Conservation (phyloP, 768 basidiomycete genomes). For the Leucosporidium scottii region DNA sequence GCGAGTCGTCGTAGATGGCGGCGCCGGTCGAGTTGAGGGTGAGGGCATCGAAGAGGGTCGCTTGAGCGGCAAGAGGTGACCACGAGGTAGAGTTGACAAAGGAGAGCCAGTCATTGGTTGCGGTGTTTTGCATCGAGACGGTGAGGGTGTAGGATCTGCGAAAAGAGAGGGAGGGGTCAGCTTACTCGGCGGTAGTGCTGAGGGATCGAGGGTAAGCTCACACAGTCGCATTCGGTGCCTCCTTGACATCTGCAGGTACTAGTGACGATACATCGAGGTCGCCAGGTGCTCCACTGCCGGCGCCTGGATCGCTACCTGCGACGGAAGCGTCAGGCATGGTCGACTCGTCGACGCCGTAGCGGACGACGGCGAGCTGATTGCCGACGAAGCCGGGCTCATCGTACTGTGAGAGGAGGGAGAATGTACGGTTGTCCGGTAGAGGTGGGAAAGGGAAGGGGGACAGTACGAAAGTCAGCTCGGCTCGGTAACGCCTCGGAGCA, state of each 20-base stretch:
- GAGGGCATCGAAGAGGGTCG: slow-evolving; percentile 4
- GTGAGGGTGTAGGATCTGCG: not conserved
- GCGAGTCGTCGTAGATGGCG: not conserved
- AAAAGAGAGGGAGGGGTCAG: not conserved
- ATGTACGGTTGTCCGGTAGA: too few species aligned
- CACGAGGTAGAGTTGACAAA: slow-evolving; percentile 18
- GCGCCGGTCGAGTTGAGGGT: not conserved
- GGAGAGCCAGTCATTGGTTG: slow-evolving; percentile 2
- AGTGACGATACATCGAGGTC: not conserved
- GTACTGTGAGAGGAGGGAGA: too few species aligned
- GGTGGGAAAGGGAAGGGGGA: too few species aligned
- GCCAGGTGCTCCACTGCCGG: not conserved
- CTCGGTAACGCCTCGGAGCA: too few species aligned
- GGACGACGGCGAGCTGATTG: not conserved
- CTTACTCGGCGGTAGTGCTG: too few species aligned
- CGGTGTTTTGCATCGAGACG: not conserved
- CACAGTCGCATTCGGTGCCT: not conserved
- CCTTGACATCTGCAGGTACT: not conserved
- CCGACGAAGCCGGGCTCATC: not conserved
- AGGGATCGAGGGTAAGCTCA: not conserved
- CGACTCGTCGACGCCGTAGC: slow-evolving; percentile 5
- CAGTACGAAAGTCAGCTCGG: not conserved
- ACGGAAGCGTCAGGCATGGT: not conserved
- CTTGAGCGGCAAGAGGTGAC: slow-evolving; percentile 1
- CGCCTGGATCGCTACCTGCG: not conserved